A percentile compares a stretch with the other conserved stretches of the same genome.
Evolutionary conservation across 1,284 basidiomycete species (phyloP).

Genomic region (Bondarzewia mesenterica): DNA sequence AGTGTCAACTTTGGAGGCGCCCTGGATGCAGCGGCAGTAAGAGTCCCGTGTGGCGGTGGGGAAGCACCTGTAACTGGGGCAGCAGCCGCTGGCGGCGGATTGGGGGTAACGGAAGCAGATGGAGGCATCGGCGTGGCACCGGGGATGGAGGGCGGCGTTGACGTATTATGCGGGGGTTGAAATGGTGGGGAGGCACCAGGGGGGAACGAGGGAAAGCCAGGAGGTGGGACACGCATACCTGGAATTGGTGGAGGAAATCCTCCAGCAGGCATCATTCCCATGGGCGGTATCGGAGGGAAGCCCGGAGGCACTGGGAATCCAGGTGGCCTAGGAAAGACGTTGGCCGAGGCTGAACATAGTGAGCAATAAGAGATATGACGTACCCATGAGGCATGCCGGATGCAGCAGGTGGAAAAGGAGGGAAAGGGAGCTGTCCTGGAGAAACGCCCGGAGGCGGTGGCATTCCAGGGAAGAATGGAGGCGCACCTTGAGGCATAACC

Average conservation of each 20-base stretch:
- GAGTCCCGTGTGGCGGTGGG: background rate
- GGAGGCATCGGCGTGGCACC: slow-evolving; percentile 12
- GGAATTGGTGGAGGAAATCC: slow-evolving; percentile 15
- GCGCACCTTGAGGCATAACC: slow-evolving; percentile 27
- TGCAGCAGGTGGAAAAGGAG: slow-evolving; percentile 25
- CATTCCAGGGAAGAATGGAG: slow-evolving; percentile 30
- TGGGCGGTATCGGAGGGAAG: slow-evolving; percentile 24
- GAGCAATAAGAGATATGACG: slow-evolving; percentile 17
- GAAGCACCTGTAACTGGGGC: slow-evolving; percentile 7
- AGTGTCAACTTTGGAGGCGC: slow-evolving; percentile 33
- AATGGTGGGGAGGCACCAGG: slow-evolving; percentile 15
- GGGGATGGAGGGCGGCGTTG: slow-evolving; percentile 21
- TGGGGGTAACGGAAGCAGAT: slow-evolving; percentile 11
- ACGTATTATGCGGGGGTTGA: background rate
- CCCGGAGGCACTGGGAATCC: slow-evolving; percentile 39
- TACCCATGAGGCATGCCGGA: slow-evolving; percentile 36
- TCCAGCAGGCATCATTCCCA: slow-evolving; percentile 1
- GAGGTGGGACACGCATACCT: slow-evolving; percentile 14
- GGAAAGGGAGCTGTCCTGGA: slow-evolving; percentile 23
- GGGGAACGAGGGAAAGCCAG: slow-evolving; percentile 15
- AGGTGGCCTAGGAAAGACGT: slow-evolving; percentile 32
- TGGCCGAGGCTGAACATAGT: slow-evolving; percentile 8
- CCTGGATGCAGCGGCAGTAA: background rate
- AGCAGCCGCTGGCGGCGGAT: background rate
- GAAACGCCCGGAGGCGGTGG: slow-evolving; percentile 32